These are phyloP conservation scores for Brettanomyces naardenensis DNA, from an alignment of 805 yeast species.

Conservation along the genomic window DNA sequence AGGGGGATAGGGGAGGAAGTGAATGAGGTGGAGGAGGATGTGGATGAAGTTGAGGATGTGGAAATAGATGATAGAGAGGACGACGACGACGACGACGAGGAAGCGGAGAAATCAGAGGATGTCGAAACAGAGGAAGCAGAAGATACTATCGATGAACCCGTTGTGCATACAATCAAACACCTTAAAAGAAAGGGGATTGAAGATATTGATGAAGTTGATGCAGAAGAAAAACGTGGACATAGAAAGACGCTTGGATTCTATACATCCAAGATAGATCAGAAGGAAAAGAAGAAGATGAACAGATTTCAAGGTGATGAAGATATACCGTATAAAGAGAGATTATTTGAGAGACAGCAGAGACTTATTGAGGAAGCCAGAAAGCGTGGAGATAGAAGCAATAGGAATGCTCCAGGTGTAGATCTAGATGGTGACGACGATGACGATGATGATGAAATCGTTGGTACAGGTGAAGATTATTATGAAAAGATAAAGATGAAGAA, in stretches of 20 bases:
- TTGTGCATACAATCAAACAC: constrained; percentile 38
- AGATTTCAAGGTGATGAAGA: constrained; percentile 77
- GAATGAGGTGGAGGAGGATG: constrained; percentile 16
- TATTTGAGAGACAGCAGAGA: constrained; percentile 84
- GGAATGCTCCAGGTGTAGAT: constrained; percentile 39
- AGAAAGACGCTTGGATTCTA: constrained; percentile 85
- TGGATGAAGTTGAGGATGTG: constrained; percentile 13
- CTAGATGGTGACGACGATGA: constrained; percentile 32
- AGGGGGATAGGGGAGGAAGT: constrained; percentile 32
- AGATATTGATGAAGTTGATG: constrained; percentile 72
- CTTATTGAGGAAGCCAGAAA: constrained; percentile 80
- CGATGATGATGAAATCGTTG: constrained; percentile 31
- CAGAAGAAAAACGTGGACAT: constrained; percentile 76
- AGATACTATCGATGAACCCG: constrained; percentile 2
- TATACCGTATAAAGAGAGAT: constrained; percentile 83
- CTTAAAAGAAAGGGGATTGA: constrained; percentile 40
- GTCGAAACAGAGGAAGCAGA: constrained; percentile 18
- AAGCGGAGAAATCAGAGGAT: constrained; percentile 18
- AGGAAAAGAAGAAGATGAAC: constrained; percentile 52
- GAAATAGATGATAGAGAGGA: constrained; percentile 11
- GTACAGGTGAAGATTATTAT: constrained; percentile 50
- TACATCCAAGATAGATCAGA: constrained; percentile 93
- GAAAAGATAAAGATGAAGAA: constrained; percentile 42
- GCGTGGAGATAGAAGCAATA: constrained; percentile 57
- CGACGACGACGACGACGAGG: constrained; percentile 15